Evolutionary conservation across 2,329 filamentous ascomycete species (phyloP).

Genomic region (Cordyceps fumosorosea): DNA sequence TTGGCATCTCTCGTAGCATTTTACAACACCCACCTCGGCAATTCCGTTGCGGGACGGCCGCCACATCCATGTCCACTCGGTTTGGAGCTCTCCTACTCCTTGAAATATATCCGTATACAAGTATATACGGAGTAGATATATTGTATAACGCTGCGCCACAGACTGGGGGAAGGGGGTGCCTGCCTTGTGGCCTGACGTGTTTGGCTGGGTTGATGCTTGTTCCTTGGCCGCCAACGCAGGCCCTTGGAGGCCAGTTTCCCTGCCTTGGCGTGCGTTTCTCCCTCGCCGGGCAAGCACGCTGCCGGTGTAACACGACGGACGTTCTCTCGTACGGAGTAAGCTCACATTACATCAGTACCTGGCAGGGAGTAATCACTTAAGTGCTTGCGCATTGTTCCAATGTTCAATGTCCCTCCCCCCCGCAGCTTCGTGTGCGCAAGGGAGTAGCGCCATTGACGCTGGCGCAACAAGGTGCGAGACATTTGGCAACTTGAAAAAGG

Average conservation of each 20-base stretch:
- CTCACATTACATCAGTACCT: no score
- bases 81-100: background rate
- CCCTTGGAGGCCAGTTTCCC: background rate
- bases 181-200: conserved; percentile 3
- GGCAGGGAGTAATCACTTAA: no score
- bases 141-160: background rate
- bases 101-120: no score
- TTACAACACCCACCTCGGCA: background rate
- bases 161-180: background rate
- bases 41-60: background rate
- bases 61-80: background rate
- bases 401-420: background rate
- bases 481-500: background rate
- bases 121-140: no score
- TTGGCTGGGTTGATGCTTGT: background rate
- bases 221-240: background rate
- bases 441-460: conserved; percentile 11
- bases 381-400: background rate
- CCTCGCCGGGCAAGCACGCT: background rate
- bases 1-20: background rate
- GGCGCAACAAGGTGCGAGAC: background rate
- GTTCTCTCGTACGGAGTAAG: background rate
- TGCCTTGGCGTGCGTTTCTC: background rate
- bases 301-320: background rate
- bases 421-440: no score